These are phyloP conservation scores for Penicillium brevicompactum DNA, from an alignment of 2,329 filamentous ascomycete genomes.

Conservation along the genomic window DNA sequence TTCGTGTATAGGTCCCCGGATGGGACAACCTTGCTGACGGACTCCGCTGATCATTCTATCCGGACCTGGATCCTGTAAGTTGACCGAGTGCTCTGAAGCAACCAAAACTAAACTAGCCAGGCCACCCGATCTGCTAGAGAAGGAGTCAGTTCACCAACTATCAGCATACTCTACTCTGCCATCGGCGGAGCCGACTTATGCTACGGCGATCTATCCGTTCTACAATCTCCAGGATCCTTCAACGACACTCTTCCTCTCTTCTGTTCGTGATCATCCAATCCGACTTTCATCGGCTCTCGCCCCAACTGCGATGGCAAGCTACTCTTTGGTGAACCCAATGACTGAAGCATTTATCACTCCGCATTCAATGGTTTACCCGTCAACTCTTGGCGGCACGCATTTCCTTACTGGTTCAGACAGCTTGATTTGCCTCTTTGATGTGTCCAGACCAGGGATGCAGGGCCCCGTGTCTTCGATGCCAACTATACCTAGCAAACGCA, in stretches of 20 bases:
- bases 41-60: constrained; percentile 53
- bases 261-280: constrained; percentile 58
- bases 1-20: constrained; percentile 50
- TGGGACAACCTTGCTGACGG: constrained; percentile 59
- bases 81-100: background rate
- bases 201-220: constrained; percentile 56
- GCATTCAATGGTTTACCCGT: constrained; percentile 56
- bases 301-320: constrained; percentile 51
- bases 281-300: constrained; percentile 58
- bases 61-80: constrained; percentile 57
- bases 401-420: constrained; percentile 62
- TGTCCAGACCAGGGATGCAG: constrained; percentile 47
- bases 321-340: constrained; percentile 56
- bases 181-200: constrained; percentile 55
- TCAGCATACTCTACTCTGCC: constrained; percentile 49
- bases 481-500: constrained; percentile 54
- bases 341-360: constrained; percentile 61
- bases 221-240: constrained; percentile 55
- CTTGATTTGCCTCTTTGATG: constrained; percentile 59
- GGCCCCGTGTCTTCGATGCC: constrained; percentile 49
- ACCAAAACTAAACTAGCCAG: constrained; percentile 28
- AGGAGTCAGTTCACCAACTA: constrained; percentile 40
- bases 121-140: constrained; percentile 52
- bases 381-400: constrained; percentile 45
- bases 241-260: constrained; percentile 54